phyloP scores from a whole-genome alignment of 805 yeast genomes.

The Vanderwaltozyma yarrowii region DNA sequence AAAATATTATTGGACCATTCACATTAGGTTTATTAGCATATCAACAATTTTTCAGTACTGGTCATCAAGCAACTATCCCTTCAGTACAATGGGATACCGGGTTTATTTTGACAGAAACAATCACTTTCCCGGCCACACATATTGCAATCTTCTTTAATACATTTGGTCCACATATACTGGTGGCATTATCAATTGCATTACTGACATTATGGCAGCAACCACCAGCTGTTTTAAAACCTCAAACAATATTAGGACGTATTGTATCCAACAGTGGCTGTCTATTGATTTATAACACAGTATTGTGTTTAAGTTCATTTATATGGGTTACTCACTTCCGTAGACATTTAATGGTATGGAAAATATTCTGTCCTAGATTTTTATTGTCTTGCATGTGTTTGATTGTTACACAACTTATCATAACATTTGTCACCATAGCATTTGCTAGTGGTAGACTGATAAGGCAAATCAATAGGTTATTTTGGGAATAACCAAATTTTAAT shows the following conservation, averaged over 20 bases:
- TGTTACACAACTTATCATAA: constrained; percentile 39
- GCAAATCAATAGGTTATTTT: constrained; percentile 62
- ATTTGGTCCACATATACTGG: constrained; percentile 72
- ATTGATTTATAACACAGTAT: constrained; percentile 56
- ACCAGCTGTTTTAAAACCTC: constrained; percentile 60
- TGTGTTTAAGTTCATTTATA: constrained; percentile 64
- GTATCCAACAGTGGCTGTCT: constrained; percentile 63
- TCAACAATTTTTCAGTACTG: constrained; percentile 81
- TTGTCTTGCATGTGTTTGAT: constrained; percentile 64
- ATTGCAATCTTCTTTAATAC: constrained; percentile 71
- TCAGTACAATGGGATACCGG: constrained; percentile 95
- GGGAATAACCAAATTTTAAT: no score
- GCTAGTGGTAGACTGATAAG: constrained; percentile 56
- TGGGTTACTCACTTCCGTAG: constrained; percentile 82
- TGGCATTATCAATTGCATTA: constrained; percentile 61
- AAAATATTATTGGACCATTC: constrained; percentile 64
- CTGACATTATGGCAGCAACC: constrained; percentile 73
- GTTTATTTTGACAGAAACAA: constrained; percentile 63
- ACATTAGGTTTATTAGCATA: constrained; percentile 65
- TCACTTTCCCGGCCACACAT: constrained; percentile 77
- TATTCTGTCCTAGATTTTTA: constrained; percentile 94
- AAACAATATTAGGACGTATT: constrained; percentile 56
- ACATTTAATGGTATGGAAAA: constrained; percentile 98
- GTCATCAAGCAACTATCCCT: constrained; percentile 93
- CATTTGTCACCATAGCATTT: constrained; percentile 53